Conservation (phyloP, 2,329 filamentous ascomycete genomes). For the Botrytis fabae region DNA sequence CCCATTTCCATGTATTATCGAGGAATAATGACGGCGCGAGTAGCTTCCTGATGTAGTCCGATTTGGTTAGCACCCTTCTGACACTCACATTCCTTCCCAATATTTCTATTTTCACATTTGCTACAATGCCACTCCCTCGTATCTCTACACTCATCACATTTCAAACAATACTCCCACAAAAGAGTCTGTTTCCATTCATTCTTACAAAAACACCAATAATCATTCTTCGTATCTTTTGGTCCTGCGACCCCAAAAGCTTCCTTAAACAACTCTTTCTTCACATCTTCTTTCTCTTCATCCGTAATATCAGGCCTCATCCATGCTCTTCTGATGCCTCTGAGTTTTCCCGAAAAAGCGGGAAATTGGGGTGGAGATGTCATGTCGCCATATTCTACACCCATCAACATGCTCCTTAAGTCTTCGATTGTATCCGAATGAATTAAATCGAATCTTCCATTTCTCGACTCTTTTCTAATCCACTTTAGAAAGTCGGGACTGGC, state of each 20-base stretch:
- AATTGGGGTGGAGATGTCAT: neutral
- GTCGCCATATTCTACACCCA: neutral
- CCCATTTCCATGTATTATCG: neutral
- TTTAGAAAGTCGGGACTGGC: slow-evolving; percentile 12
- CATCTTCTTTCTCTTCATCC: neutral
- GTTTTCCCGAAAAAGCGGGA: neutral
- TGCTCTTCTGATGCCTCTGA: neutral
- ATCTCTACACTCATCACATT: slow-evolving; percentile 11
- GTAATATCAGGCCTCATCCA: neutral
- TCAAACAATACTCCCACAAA: neutral
- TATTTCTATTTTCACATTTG: neutral
- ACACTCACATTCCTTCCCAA: neutral
- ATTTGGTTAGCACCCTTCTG: neutral
- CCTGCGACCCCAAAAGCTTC: neutral
- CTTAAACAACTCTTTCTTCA: slow-evolving; percentile 1
- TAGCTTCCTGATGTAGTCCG: neutral
- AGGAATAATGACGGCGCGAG: neutral
- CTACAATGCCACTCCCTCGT: slow-evolving; percentile 4
- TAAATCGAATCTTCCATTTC: slow-evolving; percentile 12
- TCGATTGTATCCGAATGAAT: neutral
- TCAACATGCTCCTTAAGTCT: slow-evolving; percentile 14
- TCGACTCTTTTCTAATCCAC: slow-evolving; percentile 17
- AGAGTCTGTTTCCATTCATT: neutral
- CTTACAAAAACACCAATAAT: slow-evolving; percentile 18
- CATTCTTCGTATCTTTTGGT: neutral